Percentiles rank a stretch among this genome's conserved stretches.
Conservation (phyloP, 768 basidiomycete species). For the Phylloporus rhodoxanthus region DNA sequence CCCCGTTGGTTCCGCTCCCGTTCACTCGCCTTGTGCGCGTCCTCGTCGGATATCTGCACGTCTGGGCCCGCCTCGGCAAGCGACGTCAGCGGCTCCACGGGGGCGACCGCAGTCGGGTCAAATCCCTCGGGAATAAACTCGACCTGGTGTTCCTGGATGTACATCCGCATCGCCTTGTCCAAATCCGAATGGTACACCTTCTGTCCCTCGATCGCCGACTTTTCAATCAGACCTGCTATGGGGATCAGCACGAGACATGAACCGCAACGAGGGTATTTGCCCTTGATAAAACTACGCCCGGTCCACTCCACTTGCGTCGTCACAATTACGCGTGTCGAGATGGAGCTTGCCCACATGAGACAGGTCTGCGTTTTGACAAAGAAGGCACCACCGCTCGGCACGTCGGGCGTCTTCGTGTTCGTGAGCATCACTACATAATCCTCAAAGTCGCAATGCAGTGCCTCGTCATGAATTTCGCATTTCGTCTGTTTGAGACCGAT, state of each 20-base stretch:
- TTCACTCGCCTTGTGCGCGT: slow-evolving; percentile 49
- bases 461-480: slow-evolving; percentile 91
- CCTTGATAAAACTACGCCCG: slow-evolving; percentile 93
- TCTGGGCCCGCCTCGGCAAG: slow-evolving; percentile 14
- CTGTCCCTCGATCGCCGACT: slow-evolving; percentile 86
- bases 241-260: background rate
- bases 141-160: slow-evolving; percentile 82
- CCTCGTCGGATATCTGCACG: slow-evolving; percentile 1
- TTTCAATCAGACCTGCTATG: slow-evolving; percentile 84
- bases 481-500: slow-evolving; percentile 94
- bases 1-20: slow-evolving; percentile 64
- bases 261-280: slow-evolving; percentile 35
- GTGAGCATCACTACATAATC: slow-evolving; percentile 78
- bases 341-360: slow-evolving; percentile 84
- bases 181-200: slow-evolving; percentile 80
- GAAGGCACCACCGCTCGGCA: slow-evolving; percentile 91
- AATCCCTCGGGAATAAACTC: slow-evolving; percentile 87
- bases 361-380: slow-evolving; percentile 92
- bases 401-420: slow-evolving; percentile 89
- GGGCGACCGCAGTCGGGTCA: slow-evolving; percentile 51
- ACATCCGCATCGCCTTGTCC: slow-evolving; percentile 76
- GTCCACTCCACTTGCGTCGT: slow-evolving; percentile 95
- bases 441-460: slow-evolving; percentile 73
- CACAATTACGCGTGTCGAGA: slow-evolving; percentile 74
- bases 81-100: slow-evolving; percentile 35